Evolutionary conservation across 2,329 filamentous ascomycete species (phyloP).

Genomic region (Lachnellula hyalina): DNA sequence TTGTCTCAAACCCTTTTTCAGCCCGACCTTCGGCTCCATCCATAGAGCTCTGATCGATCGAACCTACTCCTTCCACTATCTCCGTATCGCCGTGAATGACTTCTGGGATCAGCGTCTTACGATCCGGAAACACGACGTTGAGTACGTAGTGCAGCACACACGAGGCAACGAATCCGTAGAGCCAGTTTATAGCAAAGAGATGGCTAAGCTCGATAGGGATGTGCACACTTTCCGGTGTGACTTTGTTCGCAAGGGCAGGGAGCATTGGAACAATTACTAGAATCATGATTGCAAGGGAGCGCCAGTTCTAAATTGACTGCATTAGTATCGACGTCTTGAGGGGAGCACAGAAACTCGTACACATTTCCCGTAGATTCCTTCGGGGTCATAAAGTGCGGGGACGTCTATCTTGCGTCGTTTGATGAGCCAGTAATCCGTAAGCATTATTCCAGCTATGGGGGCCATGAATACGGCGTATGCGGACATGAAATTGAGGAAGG

Average conservation of each 20-base stretch:
- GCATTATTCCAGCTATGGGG: constrained; percentile 33
- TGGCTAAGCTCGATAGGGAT: constrained; percentile 2
- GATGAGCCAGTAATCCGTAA: constrained; percentile 29
- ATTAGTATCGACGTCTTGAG: not conserved
- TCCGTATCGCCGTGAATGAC: constrained; percentile 5
- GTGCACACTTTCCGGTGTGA: constrained; percentile 6
- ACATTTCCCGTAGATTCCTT: constrained; percentile 9
- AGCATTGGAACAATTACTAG: constrained; percentile 8
- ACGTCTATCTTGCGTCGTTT: constrained; percentile 29
- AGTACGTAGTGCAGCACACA: constrained; percentile 11
- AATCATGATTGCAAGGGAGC: constrained; percentile 6
- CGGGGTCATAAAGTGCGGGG: constrained; percentile 28
- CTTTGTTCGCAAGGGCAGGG: constrained; percentile 9
- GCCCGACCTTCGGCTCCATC: constrained; percentile 2
- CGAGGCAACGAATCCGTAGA: constrained; percentile 9
- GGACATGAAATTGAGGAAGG: constrained; percentile 27
- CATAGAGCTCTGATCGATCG: constrained; percentile 1
- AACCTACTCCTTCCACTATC: constrained; percentile 2
- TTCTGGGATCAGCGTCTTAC: constrained; percentile 1
- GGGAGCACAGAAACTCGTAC: not conserved
- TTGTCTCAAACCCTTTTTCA: constrained; percentile 2
- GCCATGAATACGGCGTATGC: constrained; percentile 32
- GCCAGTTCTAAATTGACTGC: constrained; percentile 5
- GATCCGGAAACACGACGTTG: constrained; percentile 6
- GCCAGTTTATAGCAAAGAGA: constrained; percentile 11